A percentile compares a stretch with the other conserved stretches of the same genome.
phyloP scores from a whole-genome alignment of 768 basidiomycete species.

The Dictyophora rubrovolvata region DNA sequence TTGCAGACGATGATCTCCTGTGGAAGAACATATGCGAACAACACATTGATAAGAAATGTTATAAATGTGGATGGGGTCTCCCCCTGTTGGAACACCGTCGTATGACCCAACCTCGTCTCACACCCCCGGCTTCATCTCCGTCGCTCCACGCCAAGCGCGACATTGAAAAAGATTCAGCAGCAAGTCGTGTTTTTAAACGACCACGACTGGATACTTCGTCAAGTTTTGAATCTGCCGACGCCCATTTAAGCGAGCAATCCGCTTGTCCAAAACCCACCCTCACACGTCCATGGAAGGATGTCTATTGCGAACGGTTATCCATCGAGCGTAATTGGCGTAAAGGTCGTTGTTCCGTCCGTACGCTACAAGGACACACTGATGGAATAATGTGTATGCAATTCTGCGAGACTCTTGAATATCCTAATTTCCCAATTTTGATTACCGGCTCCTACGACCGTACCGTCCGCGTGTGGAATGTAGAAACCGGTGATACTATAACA shows the following conservation, averaged over 20 bases:
- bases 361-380: conserved; percentile 86
- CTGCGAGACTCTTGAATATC: conserved; percentile 71
- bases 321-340: conserved; percentile 97
- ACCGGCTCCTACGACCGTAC: conserved; percentile 97
- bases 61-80: conserved; percentile 95
- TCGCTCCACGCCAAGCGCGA: conserved; percentile 11
- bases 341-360: conserved; percentile 77
- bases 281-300: conserved; percentile 95
- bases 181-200: not conserved
- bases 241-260: conserved; percentile 11
- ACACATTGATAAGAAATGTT: conserved; percentile 94
- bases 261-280: conserved; percentile 22
- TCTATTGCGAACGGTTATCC: conserved; percentile 94
- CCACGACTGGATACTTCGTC: conserved; percentile 2
- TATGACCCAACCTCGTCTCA: not conserved
- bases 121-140: conserved; percentile 12
- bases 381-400: conserved; percentile 98
- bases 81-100: conserved; percentile 73
- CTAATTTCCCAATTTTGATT: conserved; percentile 87
- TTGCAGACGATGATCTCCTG: conserved; percentile 91
- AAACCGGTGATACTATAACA: conserved; percentile 75
- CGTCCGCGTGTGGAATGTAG: conserved; percentile 91
- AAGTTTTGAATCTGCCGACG: not conserved
- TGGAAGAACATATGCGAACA: conserved; percentile 98
- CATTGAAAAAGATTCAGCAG: conserved; percentile 1